Base-by-base conservation (phyloP, 177 flowering plant genomes). In the Vitis hybrid region DNA sequence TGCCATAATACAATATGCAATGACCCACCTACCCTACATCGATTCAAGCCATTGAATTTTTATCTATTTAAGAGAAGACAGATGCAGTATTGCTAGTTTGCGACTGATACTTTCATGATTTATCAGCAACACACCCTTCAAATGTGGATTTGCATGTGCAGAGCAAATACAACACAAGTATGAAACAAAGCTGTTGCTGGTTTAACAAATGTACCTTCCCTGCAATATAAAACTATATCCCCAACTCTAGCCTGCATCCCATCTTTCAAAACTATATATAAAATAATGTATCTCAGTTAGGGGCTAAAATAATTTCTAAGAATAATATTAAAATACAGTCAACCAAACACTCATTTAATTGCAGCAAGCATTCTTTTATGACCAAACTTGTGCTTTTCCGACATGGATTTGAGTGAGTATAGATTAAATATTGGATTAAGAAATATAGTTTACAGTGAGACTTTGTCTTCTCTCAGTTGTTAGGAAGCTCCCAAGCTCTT, bases 71-170 rank as follows among this genome's bases (percentile, higher is more conserved):
- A 7, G 14, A 62, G 49, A 33, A 8, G 20, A 60, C 1, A 12
- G 58, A 55, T 15, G 12, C n/a, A 13, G 17, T 15, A 14, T 55
- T 14, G 6, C 15, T 11, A 55, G n/a, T 55, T 13, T 17, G 6
- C 28, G 20, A 58, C 3, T 58, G 10, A 14, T 58, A 1, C 13
- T 22, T 61, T 20, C 13, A 18, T 4, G 56, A 24, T 54, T 54
- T 51, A 19, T 31, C 1, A 11, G 12, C 18, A 52, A 24, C 2
- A 50, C 11, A 57, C 18, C 54, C 63, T n/a, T 55, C 31, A 11
- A 47, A 47, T 64, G 50, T 31, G 67, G 14, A 4, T 54, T 69
- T 66, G 80, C 77, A 77, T 70, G 80, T 77, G 80, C 60, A 53
- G 11, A 60, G 69, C 70, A 62, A 59, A 55, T 4, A 59, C 17